Evolutionary conservation across 2,329 filamentous ascomycete species (phyloP), one percentile per base, ranked within the genome.

Genomic region (Pestalotiopsis sp.): DNA sequence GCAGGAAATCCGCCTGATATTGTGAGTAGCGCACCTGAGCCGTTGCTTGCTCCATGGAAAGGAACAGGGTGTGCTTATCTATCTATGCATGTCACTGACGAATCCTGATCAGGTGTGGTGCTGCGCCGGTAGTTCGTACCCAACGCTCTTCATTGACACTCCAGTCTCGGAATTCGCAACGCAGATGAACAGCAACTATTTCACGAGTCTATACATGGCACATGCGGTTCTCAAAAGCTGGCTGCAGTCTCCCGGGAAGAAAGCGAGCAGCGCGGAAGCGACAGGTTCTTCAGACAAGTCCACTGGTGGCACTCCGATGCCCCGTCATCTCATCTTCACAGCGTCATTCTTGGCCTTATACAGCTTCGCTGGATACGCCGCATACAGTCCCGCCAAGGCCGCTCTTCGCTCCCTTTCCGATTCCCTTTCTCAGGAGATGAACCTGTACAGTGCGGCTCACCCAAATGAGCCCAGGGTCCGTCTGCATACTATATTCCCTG

Each of bases 281-380:
- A 23, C n/a, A 20, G 31, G 11, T 5, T 74, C 25, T 31, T 11
- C 25, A 3, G 41, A n/a, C 4, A 45, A 45, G 41, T 45, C 14
- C 13, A 45, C 4, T 14, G 31, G 38, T 23, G 27, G 9, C 13
- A 7, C 62, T 17, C 6, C 23, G 6, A 5, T n/a, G 61, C 45
- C 76, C 1, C 83, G 90, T 13, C 91, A 93, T 72, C 84, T 93
- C 71, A 87, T 93, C 71, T 90, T 93, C 75, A 93, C 91, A 0
- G 88, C 86, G 6, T 92, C 90, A 1, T 83, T 86, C 4, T 79
- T 87, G n/a, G 86, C 87, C 0, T 90, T 92, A 73, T 84, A 87
- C 61, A 86, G 88, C 12, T 77, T 93, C 17, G 84, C 88, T 9
- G 91, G 91, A 36, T 93, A 92, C 74, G 80, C 82, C 0, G 85